Base-by-base conservation (phyloP, 2,329 filamentous ascomycete genomes). In the Dothideomycetidae sp. region DNA sequence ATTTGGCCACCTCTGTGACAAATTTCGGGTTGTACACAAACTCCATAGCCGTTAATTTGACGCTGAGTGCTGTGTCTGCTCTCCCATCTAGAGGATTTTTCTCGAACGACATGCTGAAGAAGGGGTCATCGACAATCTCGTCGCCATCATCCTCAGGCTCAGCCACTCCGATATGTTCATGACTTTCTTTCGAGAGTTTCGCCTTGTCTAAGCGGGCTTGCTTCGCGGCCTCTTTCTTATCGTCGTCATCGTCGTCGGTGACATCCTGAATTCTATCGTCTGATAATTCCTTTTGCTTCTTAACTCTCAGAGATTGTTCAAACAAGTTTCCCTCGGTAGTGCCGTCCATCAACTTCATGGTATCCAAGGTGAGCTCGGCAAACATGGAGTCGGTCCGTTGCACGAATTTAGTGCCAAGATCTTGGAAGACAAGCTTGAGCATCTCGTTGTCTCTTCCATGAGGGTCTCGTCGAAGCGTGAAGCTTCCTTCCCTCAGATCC, bases 21-120 rank as follows among this genome's bases (percentile, higher is more conserved):
- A 96, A 92, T 46, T 78, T 82, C 1, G 92, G 90, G 50, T 98
- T 99, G 71, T 93, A 98, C 15, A 98, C 84, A 38, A 99, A 81
- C 56, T 98, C 92, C 47, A 98, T 78, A 31, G 86, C 90, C 57
- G 92, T 94, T 48, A 98, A 64, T 57, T 93, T 94, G 50, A 88
- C 78, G 2, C 78, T 86, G 21, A 99, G 64, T 5, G 85, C 84
- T 14, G 92, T 79, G 50, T 99, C 92, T 13, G 90, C 88, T 45
- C 85, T 81, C 15, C 78, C 82, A 53, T 98, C 85, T 1, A 99
- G 70, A 0, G 92, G 92, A 48, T 98, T 93, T 53, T 94, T 81
- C 61, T 98, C 92, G 37, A 98, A 75, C 43, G 90, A 76, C 37
- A 98, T 68, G 50, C 85, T 75, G 64, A 99, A 98, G 63, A 99